Conservation (phyloP, 1,284 basidiomycete genomes). For the Ganoderma lucidum region DNA sequence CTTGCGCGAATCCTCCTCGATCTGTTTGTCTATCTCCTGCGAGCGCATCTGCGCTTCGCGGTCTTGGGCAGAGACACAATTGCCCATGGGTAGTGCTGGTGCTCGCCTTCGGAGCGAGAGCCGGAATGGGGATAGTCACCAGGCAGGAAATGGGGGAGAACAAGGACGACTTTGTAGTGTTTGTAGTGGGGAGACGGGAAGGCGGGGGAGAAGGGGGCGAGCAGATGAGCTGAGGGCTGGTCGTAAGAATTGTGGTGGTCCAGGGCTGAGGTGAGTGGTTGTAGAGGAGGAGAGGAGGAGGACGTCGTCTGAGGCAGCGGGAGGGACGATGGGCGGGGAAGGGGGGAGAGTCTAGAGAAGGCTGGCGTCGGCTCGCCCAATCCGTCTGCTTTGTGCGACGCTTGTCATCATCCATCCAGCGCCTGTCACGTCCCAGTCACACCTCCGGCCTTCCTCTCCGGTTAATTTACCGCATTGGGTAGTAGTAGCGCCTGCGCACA, state of each 20-base stretch:
- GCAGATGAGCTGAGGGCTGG: neutral
- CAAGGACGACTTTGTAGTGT: conserved; percentile 3
- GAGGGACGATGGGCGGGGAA: conserved; percentile 25
- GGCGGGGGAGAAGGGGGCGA: neutral
- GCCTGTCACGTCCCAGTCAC: conserved; percentile 22
- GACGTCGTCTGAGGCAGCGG: conserved; percentile 13
- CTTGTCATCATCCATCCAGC: conserved; percentile 12
- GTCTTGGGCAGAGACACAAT: conserved; percentile 68
- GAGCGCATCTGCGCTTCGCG: conserved; percentile 71
- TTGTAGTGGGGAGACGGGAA: neutral
- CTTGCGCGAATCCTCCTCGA: conserved; percentile 76
- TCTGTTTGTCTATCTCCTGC: conserved; percentile 74
- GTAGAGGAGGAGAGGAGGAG: conserved; percentile 18
- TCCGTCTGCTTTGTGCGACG: conserved; percentile 32
- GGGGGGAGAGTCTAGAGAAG: conserved; percentile 21
- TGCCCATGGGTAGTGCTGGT: conserved; percentile 58
- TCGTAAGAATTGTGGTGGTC: conserved; percentile 3
- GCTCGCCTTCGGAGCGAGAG: conserved; percentile 20
- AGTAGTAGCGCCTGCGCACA: conserved; percentile 8
- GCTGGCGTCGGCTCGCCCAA: conserved; percentile 35
- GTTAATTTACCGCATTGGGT: conserved; percentile 9
- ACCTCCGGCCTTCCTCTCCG: conserved; percentile 1
- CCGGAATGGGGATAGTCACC: conserved; percentile 7
- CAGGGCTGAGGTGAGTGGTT: neutral
- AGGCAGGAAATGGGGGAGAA: conserved; percentile 2